Evolutionary conservation across 2,329 filamentous ascomycete species (phyloP).

Genomic region (Rachicladosporium sp.): DNA sequence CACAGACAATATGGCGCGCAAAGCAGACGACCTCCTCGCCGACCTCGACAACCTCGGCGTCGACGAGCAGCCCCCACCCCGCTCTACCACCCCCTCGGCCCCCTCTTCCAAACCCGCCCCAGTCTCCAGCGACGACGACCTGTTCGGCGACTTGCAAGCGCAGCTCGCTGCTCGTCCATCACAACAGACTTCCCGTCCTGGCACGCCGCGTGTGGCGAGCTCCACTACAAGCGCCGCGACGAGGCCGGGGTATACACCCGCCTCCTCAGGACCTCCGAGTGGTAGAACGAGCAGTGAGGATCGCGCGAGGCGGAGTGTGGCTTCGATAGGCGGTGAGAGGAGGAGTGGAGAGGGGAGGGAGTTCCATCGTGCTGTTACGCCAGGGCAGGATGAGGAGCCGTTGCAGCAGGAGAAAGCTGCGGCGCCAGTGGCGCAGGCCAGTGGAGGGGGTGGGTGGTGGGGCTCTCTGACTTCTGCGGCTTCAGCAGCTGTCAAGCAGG

Average conservation of each 20-base stretch:
- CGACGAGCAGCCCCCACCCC: slow-evolving; percentile 12
- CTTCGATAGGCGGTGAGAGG: slow-evolving; percentile 31
- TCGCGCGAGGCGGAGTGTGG: slow-evolving; percentile 27
- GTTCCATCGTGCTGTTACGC: slow-evolving; percentile 59
- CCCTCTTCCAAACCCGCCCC: slow-evolving; percentile 36
- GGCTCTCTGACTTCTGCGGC: slow-evolving; percentile 75
- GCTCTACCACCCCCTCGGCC: slow-evolving; percentile 33
- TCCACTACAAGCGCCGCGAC: slow-evolving; percentile 26
- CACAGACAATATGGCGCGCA: slow-evolving; percentile 11
- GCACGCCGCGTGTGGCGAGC: slow-evolving; percentile 59
- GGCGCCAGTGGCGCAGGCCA: slow-evolving; percentile 17
- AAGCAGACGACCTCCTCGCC: slow-evolving; percentile 29
- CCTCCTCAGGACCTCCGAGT: slow-evolving; percentile 34
- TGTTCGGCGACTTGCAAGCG: slow-evolving; percentile 77
- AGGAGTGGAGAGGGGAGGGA: slow-evolving; percentile 72
- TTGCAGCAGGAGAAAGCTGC: slow-evolving; percentile 19
- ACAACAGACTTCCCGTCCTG: slow-evolving; percentile 55
- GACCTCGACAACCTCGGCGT: slow-evolving; percentile 34
- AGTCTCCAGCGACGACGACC: slow-evolving; percentile 17
- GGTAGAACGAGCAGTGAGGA: slow-evolving; percentile 52
- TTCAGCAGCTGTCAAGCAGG: slow-evolving; percentile 75
- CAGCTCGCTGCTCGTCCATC: slow-evolving; percentile 57
- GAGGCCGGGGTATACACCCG: slow-evolving; percentile 37
- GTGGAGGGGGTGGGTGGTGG: slow-evolving; percentile 68
- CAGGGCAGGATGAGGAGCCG: slow-evolving; percentile 21